Percentiles rank a stretch among this genome's conserved stretches.
These are phyloP conservation scores for Endocalyx cinctus DNA, from an alignment of 2,329 filamentous ascomycete genomes.

Conservation along the genomic window DNA sequence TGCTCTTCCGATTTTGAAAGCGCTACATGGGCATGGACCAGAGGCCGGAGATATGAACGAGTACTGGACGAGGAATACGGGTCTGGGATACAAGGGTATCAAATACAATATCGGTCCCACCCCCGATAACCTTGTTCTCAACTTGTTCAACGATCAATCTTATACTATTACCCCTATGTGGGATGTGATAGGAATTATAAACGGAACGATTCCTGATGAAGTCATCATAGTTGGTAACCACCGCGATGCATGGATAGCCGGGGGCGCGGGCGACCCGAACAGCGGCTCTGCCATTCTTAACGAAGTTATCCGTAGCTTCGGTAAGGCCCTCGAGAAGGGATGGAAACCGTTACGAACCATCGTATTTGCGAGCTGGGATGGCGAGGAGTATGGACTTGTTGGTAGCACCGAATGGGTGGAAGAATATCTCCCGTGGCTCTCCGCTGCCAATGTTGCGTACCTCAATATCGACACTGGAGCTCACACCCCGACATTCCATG, in stretches of 20 bases:
- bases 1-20: slow-evolving; percentile 80
- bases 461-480: slow-evolving; percentile 80
- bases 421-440: slow-evolving; percentile 79
- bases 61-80: slow-evolving; percentile 65
- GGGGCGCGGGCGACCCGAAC: slow-evolving; percentile 77
- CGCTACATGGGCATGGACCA: slow-evolving; percentile 84
- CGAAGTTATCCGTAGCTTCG: slow-evolving; percentile 71
- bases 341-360: slow-evolving; percentile 88
- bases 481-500: slow-evolving; percentile 57
- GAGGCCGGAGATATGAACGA: slow-evolving; percentile 68
- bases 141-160: slow-evolving; percentile 73
- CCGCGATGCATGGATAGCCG: slow-evolving; percentile 83
- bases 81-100: slow-evolving; percentile 74
- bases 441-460: slow-evolving; percentile 69
- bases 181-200: slow-evolving; percentile 91
- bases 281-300: slow-evolving; percentile 76
- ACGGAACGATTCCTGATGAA: slow-evolving; percentile 78
- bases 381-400: slow-evolving; percentile 79
- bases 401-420: slow-evolving; percentile 93
- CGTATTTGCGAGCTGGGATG: slow-evolving; percentile 81
- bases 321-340: slow-evolving; percentile 61
- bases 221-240: slow-evolving; percentile 91
- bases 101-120: slow-evolving; percentile 83
- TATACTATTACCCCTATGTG: slow-evolving; percentile 79
- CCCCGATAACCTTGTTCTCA: slow-evolving; percentile 65